A percentile compares a stretch with the other conserved stretches of the same genome.
Evolutionary conservation across 1,284 basidiomycete genomes (phyloP).

Genomic region (Microbotryomycetes sp.): DNA sequence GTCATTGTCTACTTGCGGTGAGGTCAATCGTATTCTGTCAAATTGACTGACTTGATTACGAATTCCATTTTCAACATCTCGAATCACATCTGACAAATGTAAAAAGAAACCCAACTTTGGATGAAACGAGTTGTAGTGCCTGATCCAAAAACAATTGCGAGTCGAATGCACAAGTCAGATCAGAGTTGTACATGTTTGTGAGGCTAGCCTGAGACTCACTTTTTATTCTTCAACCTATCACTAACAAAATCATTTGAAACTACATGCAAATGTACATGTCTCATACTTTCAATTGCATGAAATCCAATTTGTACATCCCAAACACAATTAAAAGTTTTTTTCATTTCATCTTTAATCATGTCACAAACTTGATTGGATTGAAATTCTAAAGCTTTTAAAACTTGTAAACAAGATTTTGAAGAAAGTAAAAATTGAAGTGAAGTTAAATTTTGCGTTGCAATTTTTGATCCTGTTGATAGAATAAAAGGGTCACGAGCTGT

Average conservation of each 20-base stretch:
- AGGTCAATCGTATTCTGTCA: no score
- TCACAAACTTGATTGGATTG: constrained; percentile 50
- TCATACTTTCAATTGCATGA: constrained; percentile 65
- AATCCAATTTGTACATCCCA: constrained; percentile 81
- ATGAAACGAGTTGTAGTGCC: constrained; percentile 91
- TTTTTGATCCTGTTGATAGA: background rate
- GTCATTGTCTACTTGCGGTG: no score
- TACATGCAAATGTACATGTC: constrained; percentile 81
- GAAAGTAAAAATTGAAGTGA: constrained; percentile 59
- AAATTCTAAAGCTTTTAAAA: constrained; percentile 55
- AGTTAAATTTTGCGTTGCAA: constrained; percentile 48
- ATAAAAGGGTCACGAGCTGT: constrained; percentile 31
- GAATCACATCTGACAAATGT: constrained; percentile 63
- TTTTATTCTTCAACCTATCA: constrained; percentile 74
- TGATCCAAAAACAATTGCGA: constrained; percentile 3
- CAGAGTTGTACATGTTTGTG: background rate
- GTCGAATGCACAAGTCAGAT: no score
- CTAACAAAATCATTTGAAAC: constrained; percentile 69
- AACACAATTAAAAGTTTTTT: constrained; percentile 62
- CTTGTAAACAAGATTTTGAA: constrained; percentile 52
- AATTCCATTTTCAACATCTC: constrained; percentile 61
- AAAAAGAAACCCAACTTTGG: constrained; percentile 82
- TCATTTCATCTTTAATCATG: constrained; percentile 61
- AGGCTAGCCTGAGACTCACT: constrained; percentile 2
- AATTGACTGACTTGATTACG: constrained; percentile 31